Percentiles rank a stretch among this genome's conserved stretches.
phyloP scores from a whole-genome alignment of 2,329 filamentous ascomycete species.

The Arthroderma sp. region DNA sequence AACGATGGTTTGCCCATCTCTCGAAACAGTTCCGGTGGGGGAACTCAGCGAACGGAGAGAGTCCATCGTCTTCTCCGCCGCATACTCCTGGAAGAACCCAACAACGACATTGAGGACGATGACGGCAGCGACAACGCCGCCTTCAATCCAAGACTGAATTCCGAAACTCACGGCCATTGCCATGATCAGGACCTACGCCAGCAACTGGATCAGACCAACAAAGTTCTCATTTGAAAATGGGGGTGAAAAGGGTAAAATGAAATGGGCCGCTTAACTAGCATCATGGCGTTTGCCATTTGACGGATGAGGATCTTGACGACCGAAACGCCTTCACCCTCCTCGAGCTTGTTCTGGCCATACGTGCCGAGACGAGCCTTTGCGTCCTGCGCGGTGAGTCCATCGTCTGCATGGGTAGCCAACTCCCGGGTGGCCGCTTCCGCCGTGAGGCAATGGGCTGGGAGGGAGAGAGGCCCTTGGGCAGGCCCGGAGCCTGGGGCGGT shows the following conservation, averaged over 20 bases:
- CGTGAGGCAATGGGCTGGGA: constrained; percentile 49
- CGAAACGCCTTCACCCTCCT: constrained; percentile 54
- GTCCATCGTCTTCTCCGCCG: constrained; percentile 44
- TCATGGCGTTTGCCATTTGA: constrained; percentile 57
- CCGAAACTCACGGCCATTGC: constrained; percentile 48
- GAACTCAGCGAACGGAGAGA: constrained; percentile 41
- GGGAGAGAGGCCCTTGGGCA: constrained; percentile 40
- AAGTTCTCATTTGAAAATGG: constrained; percentile 8
- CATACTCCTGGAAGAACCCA: constrained; percentile 45
- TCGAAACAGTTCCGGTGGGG: constrained; percentile 40
- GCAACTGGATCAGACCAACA: constrained; percentile 21
- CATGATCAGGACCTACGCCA: constrained; percentile 36
- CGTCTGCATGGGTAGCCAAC: constrained; percentile 41
- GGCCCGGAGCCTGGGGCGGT: not conserved
- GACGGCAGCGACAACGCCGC: constrained; percentile 46
- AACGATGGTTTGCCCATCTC: constrained; percentile 38
- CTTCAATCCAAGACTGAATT: constrained; percentile 49
- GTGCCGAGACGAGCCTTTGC: constrained; percentile 43
- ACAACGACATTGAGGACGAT: constrained; percentile 48
- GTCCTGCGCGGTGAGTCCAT: constrained; percentile 45
- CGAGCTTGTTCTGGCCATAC: constrained; percentile 51
- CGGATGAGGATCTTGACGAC: constrained; percentile 57
- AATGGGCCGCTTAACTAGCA: constrained; percentile 39
- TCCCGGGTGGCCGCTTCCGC: constrained; percentile 43
- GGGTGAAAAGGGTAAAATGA: constrained; percentile 8